Percentiles rank a stretch among this genome's conserved stretches.
Evolutionary conservation across 2,329 filamentous ascomycete species (phyloP).

Genomic region (Arthroderma sp.): DNA sequence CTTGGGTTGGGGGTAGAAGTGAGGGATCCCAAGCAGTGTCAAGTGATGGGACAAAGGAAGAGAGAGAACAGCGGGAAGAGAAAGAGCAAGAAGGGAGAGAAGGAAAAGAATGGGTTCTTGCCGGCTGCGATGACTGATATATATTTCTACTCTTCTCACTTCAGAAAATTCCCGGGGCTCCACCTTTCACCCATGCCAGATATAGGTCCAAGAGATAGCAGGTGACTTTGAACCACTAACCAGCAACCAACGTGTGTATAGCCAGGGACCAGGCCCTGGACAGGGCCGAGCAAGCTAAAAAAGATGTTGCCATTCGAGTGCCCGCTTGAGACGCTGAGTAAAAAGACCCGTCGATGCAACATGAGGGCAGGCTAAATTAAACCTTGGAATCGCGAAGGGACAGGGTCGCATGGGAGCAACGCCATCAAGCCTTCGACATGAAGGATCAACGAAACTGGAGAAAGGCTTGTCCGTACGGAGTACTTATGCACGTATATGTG

Average conservation of each 20-base stretch:
- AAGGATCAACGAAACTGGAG: too few relatives aligned
- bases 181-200: background rate
- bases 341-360: too few relatives aligned
- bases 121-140: background rate
- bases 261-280: background rate
- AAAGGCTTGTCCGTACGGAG: too few relatives aligned
- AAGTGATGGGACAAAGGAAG: background rate
- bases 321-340: too few relatives aligned
- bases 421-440: too few relatives aligned
- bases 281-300: background rate
- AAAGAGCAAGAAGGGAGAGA: background rate
- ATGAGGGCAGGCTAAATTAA: too few relatives aligned
- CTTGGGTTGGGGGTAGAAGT: background rate
- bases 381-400: too few relatives aligned
- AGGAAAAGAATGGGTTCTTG: background rate
- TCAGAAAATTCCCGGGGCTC: slow-evolving; percentile 5
- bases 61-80: background rate
- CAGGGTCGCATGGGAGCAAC: too few relatives aligned
- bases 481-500: too few relatives aligned
- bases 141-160: background rate
- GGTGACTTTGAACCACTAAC: background rate
- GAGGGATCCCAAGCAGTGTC: background rate
- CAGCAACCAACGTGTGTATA: background rate
- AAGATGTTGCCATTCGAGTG: too few relatives aligned
- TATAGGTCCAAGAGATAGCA: background rate